Evolutionary conservation across 208 protist species (phyloP).

Genomic region (Trypanosoma theileri): DNA sequence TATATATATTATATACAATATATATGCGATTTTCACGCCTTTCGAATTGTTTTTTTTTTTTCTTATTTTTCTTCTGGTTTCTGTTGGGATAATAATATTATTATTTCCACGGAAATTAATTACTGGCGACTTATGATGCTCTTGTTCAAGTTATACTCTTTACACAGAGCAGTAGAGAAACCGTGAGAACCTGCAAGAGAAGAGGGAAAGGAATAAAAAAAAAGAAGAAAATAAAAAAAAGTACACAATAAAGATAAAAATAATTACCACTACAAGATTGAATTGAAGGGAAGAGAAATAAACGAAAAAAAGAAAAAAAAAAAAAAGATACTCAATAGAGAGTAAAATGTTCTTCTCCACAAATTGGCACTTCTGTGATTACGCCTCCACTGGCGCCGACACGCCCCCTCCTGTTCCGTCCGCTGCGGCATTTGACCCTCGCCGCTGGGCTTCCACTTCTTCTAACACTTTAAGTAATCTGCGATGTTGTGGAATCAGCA

Average conservation of each 20-base stretch:
- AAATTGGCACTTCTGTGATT: neutral
- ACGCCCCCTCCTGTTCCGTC: neutral
- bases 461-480: slow-evolving; percentile 59
- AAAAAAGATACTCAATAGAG: slow-evolving; percentile 14
- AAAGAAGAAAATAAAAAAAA: slow-evolving; percentile 7
- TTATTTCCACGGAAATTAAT: slow-evolving; percentile 12
- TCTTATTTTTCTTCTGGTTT: slow-evolving; percentile 5
- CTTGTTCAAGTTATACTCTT: neutral
- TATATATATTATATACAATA: slow-evolving; percentile 8
- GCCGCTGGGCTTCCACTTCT: slow-evolving; percentile 59
- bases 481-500: slow-evolving; percentile 67
- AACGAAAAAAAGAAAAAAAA: neutral
- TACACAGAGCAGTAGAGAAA: slow-evolving; percentile 8
- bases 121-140: neutral
- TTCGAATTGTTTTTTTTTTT: slow-evolving; percentile 4
- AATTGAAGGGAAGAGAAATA: too few relatives aligned
- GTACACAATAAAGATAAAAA: slow-evolving; percentile 15
- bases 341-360: neutral
- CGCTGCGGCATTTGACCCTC: slow-evolving; percentile 4
- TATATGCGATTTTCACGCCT: too few relatives aligned
- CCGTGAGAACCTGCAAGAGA: neutral
- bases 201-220: slow-evolving; percentile 9
- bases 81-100: neutral
- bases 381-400: slow-evolving; percentile 20
- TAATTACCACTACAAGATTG: slow-evolving; percentile 1